Conservation (phyloP, 2,329 filamentous ascomycete genomes). For the Plectosphaerella plurivora region DNA sequence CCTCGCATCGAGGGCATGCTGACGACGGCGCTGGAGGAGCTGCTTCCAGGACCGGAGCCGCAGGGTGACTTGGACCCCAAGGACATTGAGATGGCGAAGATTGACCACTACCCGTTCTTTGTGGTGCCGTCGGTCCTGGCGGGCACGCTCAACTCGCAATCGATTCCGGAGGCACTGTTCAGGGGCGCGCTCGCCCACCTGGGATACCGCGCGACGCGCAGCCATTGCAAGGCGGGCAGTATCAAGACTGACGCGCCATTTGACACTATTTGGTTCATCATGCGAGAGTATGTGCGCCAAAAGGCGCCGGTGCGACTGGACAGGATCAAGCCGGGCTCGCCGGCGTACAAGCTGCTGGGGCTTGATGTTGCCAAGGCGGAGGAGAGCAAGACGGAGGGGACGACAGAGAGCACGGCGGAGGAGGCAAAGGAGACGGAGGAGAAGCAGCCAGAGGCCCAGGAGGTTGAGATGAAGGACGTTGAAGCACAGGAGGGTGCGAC, state of each 20-base stretch:
- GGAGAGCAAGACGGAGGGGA: slow-evolving; percentile 1
- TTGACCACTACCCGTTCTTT: slow-evolving; percentile 82
- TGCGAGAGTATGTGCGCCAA: slow-evolving; percentile 86
- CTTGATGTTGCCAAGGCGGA: slow-evolving; percentile 25
- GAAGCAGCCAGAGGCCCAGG: slow-evolving; percentile 23
- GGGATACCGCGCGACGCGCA: slow-evolving; percentile 79
- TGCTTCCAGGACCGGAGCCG: slow-evolving; percentile 32
- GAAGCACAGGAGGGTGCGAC: slow-evolving; percentile 16
- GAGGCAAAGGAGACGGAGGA: neutral
- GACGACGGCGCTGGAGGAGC: slow-evolving; percentile 78
- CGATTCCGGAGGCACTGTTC: slow-evolving; percentile 73
- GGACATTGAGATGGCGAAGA: slow-evolving; percentile 50
- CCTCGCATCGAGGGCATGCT: slow-evolving; percentile 88
- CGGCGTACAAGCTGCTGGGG: slow-evolving; percentile 67
- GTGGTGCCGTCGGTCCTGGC: slow-evolving; percentile 72
- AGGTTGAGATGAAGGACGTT: slow-evolving; percentile 24
- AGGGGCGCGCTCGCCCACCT: slow-evolving; percentile 76
- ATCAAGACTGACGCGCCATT: slow-evolving; percentile 94
- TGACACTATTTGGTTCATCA: slow-evolving; percentile 85
- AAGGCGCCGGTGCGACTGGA: slow-evolving; percentile 72
- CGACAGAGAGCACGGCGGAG: slow-evolving; percentile 13
- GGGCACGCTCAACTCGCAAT: slow-evolving; percentile 72
- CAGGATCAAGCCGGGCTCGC: slow-evolving; percentile 62
- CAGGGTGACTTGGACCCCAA: slow-evolving; percentile 29
- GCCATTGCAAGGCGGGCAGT: slow-evolving; percentile 83